A percentile compares a stretch with the other conserved stretches of the same genome.
These are phyloP conservation scores for Ashbya aceris DNA, from an alignment of 1,139 yeast genomes.

Conservation along the genomic window DNA sequence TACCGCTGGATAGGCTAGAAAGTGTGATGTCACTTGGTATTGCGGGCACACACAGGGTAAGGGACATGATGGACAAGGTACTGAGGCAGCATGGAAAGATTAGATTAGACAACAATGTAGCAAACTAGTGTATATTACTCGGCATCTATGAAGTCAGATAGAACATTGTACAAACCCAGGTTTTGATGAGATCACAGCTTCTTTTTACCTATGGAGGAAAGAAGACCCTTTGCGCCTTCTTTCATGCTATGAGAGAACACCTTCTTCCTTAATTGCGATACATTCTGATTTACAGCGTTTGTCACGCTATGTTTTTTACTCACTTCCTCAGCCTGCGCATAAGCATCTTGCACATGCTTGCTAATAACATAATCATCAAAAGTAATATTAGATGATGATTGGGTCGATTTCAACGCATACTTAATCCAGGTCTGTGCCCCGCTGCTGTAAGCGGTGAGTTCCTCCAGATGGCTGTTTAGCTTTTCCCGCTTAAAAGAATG, in stretches of 20 bases:
- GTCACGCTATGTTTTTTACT: conserved; percentile 27
- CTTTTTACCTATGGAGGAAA: conserved; percentile 29
- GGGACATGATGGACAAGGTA: conserved; percentile 79
- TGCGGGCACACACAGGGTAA: conserved; percentile 77
- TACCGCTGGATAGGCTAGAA: conserved; percentile 76
- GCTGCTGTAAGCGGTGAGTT: conserved; percentile 20
- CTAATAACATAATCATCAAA: conserved; percentile 28
- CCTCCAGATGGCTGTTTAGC: conserved; percentile 16
- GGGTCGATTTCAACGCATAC: conserved; percentile 24
- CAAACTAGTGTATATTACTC: conserved; percentile 1
- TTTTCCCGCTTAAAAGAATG: conserved; percentile 20
- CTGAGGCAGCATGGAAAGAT: conserved; percentile 63
- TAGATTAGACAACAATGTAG: conserved; percentile 30
- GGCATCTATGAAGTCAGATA: background rate
- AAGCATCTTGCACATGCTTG: conserved; percentile 27
- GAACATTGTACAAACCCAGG: background rate
- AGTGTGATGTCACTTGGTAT: conserved; percentile 73
- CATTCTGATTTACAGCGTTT: conserved; percentile 30
- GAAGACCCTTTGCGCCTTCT: conserved; percentile 25
- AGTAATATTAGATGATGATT: conserved; percentile 19
- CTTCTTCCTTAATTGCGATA: conserved; percentile 28
- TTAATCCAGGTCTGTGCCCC: conserved; percentile 28
- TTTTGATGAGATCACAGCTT: background rate
- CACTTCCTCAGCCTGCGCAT: conserved; percentile 29
- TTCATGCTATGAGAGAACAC: conserved; percentile 29